A percentile compares a stretch with the other conserved stretches of the same genome.
Evolutionary conservation across 2,329 filamentous ascomycete species (phyloP).

Genomic region (Elsinoe perseae): DNA sequence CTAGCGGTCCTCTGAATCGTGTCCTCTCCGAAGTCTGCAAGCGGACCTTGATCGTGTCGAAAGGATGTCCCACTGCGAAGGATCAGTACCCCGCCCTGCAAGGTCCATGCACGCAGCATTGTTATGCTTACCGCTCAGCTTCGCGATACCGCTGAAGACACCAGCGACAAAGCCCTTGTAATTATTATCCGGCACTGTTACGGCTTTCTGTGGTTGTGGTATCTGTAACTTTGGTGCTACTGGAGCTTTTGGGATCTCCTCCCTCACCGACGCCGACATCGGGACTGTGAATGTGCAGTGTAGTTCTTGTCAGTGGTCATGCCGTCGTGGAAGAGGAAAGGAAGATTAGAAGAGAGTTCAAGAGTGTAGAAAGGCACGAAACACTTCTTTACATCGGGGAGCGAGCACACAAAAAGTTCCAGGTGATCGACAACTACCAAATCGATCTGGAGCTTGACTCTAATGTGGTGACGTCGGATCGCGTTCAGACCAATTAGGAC

Average conservation of each 20-base stretch:
- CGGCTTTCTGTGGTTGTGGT: slow-evolving; percentile 6
- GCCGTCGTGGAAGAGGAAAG: not conserved
- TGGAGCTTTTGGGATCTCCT: not conserved
- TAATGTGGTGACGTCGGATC: slow-evolving; percentile 2
- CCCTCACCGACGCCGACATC: slow-evolving; percentile 14
- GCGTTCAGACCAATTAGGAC: not conserved
- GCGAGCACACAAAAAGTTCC: slow-evolving; percentile 2
- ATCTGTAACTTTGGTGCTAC: slow-evolving; percentile 6
- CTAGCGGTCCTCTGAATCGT: slow-evolving; percentile 77
- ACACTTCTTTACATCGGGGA: not conserved
- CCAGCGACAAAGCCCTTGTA: slow-evolving; percentile 97
- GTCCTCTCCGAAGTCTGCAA: slow-evolving; percentile 73
- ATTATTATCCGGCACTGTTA: slow-evolving; percentile 36
- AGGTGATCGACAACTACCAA: slow-evolving; percentile 6
- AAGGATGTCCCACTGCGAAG: slow-evolving; percentile 54
- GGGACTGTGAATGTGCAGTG: not conserved
- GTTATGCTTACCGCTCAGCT: slow-evolving; percentile 61
- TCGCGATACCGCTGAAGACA: slow-evolving; percentile 90
- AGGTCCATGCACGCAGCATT: not conserved
- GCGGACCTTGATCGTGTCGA: slow-evolving; percentile 95
- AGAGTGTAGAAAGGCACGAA: not conserved
- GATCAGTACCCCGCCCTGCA: not conserved
- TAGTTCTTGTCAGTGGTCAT: not conserved
- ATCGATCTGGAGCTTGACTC: slow-evolving; percentile 5
- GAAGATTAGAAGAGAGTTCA: not conserved